Percentiles rank a stretch among this genome's conserved stretches.
Evolutionary conservation across 305 asterid species (phyloP).

Genomic region (Fraxinus angustifolia): DNA sequence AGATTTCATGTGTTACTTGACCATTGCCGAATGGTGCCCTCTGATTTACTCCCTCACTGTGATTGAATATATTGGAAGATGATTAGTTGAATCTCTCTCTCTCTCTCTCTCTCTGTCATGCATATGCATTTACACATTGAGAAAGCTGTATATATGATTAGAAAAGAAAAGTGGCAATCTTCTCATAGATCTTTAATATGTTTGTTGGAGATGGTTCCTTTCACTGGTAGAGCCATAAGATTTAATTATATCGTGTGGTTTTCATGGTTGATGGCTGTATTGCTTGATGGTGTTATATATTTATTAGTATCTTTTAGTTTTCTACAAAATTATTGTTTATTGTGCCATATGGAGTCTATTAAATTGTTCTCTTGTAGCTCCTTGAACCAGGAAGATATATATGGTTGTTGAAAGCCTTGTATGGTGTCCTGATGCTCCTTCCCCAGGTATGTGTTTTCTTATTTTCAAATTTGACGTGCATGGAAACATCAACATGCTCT

Average conservation of each 20-base stretch:
- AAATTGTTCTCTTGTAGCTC: slow-evolving; percentile 58
- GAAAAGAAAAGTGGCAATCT: neutral
- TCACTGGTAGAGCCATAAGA: neutral
- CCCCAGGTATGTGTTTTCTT: slow-evolving; percentile 66
- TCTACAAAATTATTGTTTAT: neutral
- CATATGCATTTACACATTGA: neutral
- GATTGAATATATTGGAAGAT: neutral
- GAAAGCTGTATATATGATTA: neutral
- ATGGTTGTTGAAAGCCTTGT: slow-evolving; percentile 90
- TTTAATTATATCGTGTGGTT: neutral
- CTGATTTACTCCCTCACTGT: neutral
- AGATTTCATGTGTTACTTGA: neutral
- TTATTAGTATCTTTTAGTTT: neutral
- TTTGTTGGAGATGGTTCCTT: neutral
- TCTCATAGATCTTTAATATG: neutral
- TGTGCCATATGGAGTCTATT: slow-evolving; percentile 10
- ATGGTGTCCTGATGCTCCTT: slow-evolving; percentile 94
- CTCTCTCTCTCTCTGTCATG: neutral
- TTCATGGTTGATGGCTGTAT: neutral
- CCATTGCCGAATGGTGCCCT: neutral
- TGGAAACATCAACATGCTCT: slow-evolving; percentile 10
- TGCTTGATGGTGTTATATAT: neutral
- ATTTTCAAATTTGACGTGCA: neutral
- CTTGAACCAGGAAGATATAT: slow-evolving; percentile 94
- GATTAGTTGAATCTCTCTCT: neutral